Evolutionary conservation across 345 rosid species (phyloP), one percentile per base, ranked within the genome.

Genomic region (Leavenworthia alabamica): DNA sequence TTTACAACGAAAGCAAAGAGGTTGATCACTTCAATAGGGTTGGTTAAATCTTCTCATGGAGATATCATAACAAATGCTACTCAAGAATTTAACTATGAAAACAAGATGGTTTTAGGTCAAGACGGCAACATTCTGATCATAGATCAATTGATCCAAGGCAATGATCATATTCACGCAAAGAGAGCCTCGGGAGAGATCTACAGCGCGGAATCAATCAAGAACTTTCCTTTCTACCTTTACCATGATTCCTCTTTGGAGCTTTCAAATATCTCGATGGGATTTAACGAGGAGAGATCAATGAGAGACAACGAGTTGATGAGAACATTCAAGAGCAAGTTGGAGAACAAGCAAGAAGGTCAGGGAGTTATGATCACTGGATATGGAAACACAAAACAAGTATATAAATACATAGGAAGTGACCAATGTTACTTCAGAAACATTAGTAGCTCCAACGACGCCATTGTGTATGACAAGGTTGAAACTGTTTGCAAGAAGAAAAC

Each of bases 391-490:
- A 70, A 68, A 60, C 83, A 88, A 67, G 83, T 70, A 1, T 91
- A 84, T 72, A 44, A 65, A 27, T 86, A 80, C 27, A 52, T 60
- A 22, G 83, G 86, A 39, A 59, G 61, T 39, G 62, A 76, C 19
- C 60, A 67, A 20, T 91, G 98, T 77, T 91, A 81, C 73, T 81
- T 79, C 20, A 77, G 95, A 79, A 88, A 88, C 67, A 68, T 88
- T 17, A 86, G 92, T 74, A 86, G 86, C 76, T 84, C 73, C 17
- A 86, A 83, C 70, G 76, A 82, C 74, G 78, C 71, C 8, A 73
- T 91, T 72, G 58, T 80, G 3, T 73, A 80, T 56, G 92, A 91
- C 42, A 33, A 75, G 60, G 53, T 74, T 29, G 56, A 32, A 48
- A 52, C 63, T 62, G 37, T 51, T 3, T 84, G 88, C 62, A 31